Evolutionary conservation across 345 rosid genomes (phyloP), one percentile per base, ranked within the genome.

Genomic region (Anacardium occidentale): DNA sequence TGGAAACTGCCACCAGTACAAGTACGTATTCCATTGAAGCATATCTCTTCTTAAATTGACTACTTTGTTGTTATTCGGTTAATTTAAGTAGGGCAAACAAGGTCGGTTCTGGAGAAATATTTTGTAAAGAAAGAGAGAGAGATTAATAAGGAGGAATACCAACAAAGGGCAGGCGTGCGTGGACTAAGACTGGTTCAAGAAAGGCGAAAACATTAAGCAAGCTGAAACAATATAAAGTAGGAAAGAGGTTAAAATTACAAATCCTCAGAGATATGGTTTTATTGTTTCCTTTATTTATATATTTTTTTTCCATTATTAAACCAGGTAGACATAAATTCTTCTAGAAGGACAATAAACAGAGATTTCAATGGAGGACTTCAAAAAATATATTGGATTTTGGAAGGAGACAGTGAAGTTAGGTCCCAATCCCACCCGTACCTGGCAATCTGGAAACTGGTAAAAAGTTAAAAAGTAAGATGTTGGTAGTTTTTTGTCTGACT

Each of bases 121-220:
- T 13, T 68, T 47, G 58, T 42, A 54, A 26, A 75, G 55, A 22
- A 3, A 63, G 48, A 29, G 66, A 55, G 24, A 11, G 24, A 47
- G 32, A 50, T n/a, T 45, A 42, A 50, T 15, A 3, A 42, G 25
- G 24, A 73, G 63, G 74, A 50, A 3, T 72, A 69, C 37, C 52
- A 62, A 76, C 24, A 62, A 57, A 34, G 42, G 47, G 52, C 34
- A 8, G 61, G 56, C 22, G 67, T 56, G 80, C 76, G 83, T 76
- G 73, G 85, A 87, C 86, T 72, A 56, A 56, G 86, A 89, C 87
- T 69, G 66, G 72, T 80, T 87, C 90, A 81, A 84, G 78, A 70
- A 79, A 77, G 67, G 75, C 72, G 74, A 73, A 61, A 60, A 42
- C 20, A 60, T 52, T 50, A 59, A 70, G 72, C 34, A 32, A 64